Conservation (phyloP, 2,329 filamentous ascomycete genomes). For the Colletotrichum spaethianum region DNA sequence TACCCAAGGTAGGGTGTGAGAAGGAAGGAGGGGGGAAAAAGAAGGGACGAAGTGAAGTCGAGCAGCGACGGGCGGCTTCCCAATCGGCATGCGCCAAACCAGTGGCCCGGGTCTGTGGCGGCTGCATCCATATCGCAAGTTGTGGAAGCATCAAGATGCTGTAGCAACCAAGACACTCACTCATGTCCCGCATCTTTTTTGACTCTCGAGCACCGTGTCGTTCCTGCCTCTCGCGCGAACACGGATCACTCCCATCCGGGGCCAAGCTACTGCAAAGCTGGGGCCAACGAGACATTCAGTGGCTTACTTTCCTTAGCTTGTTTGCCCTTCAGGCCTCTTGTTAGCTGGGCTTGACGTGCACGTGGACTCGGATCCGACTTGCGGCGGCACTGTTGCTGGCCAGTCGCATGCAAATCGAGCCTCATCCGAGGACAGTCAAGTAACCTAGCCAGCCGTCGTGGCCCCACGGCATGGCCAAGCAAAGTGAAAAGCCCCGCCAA, state of each 20-base stretch:
- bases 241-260: not conserved
- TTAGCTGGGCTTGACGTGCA: not conserved
- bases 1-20: not conserved
- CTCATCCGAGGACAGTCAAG: not conserved
- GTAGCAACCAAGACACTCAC: not conserved
- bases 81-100: conserved; percentile 18
- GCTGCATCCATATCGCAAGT: conserved; percentile 12
- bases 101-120: conserved; percentile 23
- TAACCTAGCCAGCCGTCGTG: not conserved
- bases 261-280: not conserved
- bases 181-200: not conserved
- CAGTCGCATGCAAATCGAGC: not conserved
- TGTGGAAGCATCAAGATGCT: not conserved
- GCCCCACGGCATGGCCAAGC: not conserved
- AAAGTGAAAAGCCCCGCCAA: not conserved
- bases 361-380: not conserved
- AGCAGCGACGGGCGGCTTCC: not conserved
- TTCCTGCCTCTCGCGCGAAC: conserved; percentile 4
- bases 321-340: not conserved
- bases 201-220: not conserved
- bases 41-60: not conserved
- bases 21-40: not conserved
- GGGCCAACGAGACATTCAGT: not conserved
- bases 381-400: not conserved
- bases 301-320: not conserved